Conservation (phyloP, 805 yeast genomes). For the Wickerhamomyces sydowiorum region DNA sequence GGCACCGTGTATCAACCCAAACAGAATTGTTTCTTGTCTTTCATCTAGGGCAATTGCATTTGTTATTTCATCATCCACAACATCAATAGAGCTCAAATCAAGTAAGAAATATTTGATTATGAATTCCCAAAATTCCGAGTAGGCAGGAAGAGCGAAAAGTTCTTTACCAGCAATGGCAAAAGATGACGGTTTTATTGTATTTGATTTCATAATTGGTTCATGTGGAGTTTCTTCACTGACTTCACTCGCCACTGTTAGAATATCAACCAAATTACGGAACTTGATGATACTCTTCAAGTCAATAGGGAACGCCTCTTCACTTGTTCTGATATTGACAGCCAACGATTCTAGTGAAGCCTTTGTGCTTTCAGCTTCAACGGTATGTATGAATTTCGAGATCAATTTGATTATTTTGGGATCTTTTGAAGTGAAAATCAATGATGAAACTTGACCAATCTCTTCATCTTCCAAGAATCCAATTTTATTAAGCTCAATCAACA, state of each 20-base stretch:
- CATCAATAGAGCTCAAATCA: slow-evolving; percentile 35
- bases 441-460: slow-evolving; percentile 41
- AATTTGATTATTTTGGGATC: slow-evolving; percentile 34
- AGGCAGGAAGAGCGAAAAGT: slow-evolving; percentile 22
- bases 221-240: slow-evolving; percentile 6
- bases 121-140: slow-evolving; percentile 28
- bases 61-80: slow-evolving; percentile 27
- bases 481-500: slow-evolving; percentile 50
- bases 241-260: slow-evolving; percentile 25
- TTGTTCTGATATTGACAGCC: slow-evolving; percentile 25
- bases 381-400: slow-evolving; percentile 47
- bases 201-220: slow-evolving; percentile 6
- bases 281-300: slow-evolving; percentile 25
- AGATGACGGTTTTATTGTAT: slow-evolving; percentile 6
- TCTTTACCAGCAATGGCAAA: slow-evolving; percentile 24
- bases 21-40: slow-evolving; percentile 22
- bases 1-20: slow-evolving; percentile 38
- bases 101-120: slow-evolving; percentile 35
- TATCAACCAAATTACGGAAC: slow-evolving; percentile 20
- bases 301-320: slow-evolving; percentile 16
- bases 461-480: slow-evolving; percentile 60
- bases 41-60: slow-evolving; percentile 24
- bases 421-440: slow-evolving; percentile 31
- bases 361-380: slow-evolving; percentile 35
- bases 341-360: slow-evolving; percentile 32